Base-by-base conservation (phyloP, 1,139 yeast genomes). In the Suhomyces taliae region DNA sequence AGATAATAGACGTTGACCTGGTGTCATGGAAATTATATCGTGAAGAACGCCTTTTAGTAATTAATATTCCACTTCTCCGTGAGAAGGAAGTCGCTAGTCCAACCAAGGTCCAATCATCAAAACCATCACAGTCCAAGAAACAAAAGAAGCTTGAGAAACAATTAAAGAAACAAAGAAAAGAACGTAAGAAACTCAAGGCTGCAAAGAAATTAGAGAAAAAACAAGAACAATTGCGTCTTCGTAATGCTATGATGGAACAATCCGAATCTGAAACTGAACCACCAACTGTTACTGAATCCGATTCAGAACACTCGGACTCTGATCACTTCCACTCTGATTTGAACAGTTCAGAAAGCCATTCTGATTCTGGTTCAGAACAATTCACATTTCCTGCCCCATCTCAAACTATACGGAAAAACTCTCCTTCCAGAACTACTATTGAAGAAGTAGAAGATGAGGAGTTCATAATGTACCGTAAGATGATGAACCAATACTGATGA, bases 11-110 rank as follows among this genome's bases (percentile, higher is more conserved):
- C 36, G 56, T 70, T 27, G 47, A 59, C 3, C 54, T 61, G 11
- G 71, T 73, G 37, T 64, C 68, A 51, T 72, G 75, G 71, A 67
- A 69, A 49, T 60, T 65, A 55, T 61, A 57, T 45, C 55, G 56
- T 46, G 52, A 59, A 24, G 63, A 65, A 27, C 67, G 67, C 41
- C 60, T 66, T 10, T 66, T 74, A 57, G 67, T 70, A n/a, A 65
- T 73, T 50, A 67, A 61, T 38, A 63, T 74, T 27, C 78, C 78
- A 15, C 72, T 70, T 29, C n/a, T 29, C 57, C 37, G 37, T 14
- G 4, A 36, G 33, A 19, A 45, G 26, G 32, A 29, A 29, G 4
- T 6, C 2, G 32, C 4, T 9, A 29, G n/a, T 14, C 12, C 34
- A 39, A 7, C 11, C 24, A 27, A 33, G 24, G 27, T 11, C 11